Evolutionary conservation across 805 yeast species (phyloP).

Genomic region (Zygotorulaspora chibaensis): DNA sequence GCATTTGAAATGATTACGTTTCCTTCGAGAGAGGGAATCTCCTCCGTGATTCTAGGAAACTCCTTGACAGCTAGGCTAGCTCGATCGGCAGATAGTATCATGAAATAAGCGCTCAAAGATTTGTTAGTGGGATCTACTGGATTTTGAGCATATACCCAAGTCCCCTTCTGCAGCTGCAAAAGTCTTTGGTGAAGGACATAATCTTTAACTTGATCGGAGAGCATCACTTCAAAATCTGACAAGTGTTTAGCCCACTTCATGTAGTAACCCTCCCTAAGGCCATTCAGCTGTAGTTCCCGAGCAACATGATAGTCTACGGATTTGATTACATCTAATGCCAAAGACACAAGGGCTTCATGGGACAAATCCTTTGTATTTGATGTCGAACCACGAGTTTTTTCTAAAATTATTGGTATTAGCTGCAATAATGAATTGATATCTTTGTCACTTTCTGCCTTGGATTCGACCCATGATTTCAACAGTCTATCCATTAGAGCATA

Average conservation of each 20-base stretch:
- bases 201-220: slow-evolving; percentile 55
- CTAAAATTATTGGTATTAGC: slow-evolving; percentile 40
- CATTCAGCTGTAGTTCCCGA: slow-evolving; percentile 50
- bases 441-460: slow-evolving; percentile 43
- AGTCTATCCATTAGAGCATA: slow-evolving; percentile 54
- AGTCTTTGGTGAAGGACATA: slow-evolving; percentile 76
- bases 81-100: slow-evolving; percentile 64
- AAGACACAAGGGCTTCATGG: slow-evolving; percentile 5
- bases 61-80: slow-evolving; percentile 57
- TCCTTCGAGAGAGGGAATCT: slow-evolving; percentile 56
- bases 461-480: slow-evolving; percentile 60
- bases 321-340: slow-evolving; percentile 33
- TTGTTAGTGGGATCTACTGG: slow-evolving; percentile 37
- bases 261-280: slow-evolving; percentile 37
- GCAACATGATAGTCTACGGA: slow-evolving; percentile 44
- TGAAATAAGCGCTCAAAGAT: slow-evolving; percentile 46
- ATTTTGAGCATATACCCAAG: slow-evolving; percentile 70
- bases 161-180: slow-evolving; percentile 65
- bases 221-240: slow-evolving; percentile 44
- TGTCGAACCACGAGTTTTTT: slow-evolving; percentile 28
- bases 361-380: slow-evolving; percentile 17
- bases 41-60: slow-evolving; percentile 44
- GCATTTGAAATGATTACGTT: slow-evolving; percentile 36
- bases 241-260: slow-evolving; percentile 45
- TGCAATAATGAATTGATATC: slow-evolving; percentile 51